Conservation (phyloP, 805 yeast genomes). For the Candida loeiensis region DNA sequence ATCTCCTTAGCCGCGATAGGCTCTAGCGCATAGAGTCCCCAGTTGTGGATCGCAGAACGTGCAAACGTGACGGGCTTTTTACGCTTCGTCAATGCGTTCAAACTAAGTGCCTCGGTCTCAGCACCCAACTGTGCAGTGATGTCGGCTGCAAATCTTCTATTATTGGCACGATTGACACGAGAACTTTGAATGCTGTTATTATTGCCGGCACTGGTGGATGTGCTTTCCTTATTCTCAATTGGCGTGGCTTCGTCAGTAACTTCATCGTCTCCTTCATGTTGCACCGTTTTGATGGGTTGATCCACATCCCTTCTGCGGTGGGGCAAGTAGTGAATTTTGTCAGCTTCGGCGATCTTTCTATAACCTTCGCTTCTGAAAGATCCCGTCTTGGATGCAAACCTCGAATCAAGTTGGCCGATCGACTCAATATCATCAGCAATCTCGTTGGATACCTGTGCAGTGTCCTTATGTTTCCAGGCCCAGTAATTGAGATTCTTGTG, state of each 20-base stretch:
- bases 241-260: conserved; percentile 11
- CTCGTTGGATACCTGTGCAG: conserved; percentile 23
- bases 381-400: conserved; percentile 47
- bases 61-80: conserved; percentile 96
- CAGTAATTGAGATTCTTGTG: conserved; percentile 49
- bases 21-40: conserved; percentile 96
- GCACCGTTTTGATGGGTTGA: conserved; percentile 72
- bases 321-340: conserved; percentile 74
- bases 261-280: conserved; percentile 53
- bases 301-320: conserved; percentile 65
- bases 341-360: conserved; percentile 64
- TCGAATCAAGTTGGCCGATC: conserved; percentile 24
- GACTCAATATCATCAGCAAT: conserved; percentile 24
- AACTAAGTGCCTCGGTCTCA: conserved; percentile 74
- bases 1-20: conserved; percentile 95
- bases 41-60: conserved; percentile 92
- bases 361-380: conserved; percentile 74
- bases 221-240: conserved; percentile 16
- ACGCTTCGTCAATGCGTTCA: conserved; percentile 84
- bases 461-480: conserved; percentile 59
- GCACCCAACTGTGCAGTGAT: conserved; percentile 79
- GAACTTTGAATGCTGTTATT: conserved; percentile 54
- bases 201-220: conserved; percentile 8
- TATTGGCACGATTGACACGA: conserved; percentile 80
- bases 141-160: conserved; percentile 86